Evolutionary conservation across 805 yeast genomes (phyloP), one percentile per base, ranked within the genome.

Genomic region (Naumovozyma castellii): DNA sequence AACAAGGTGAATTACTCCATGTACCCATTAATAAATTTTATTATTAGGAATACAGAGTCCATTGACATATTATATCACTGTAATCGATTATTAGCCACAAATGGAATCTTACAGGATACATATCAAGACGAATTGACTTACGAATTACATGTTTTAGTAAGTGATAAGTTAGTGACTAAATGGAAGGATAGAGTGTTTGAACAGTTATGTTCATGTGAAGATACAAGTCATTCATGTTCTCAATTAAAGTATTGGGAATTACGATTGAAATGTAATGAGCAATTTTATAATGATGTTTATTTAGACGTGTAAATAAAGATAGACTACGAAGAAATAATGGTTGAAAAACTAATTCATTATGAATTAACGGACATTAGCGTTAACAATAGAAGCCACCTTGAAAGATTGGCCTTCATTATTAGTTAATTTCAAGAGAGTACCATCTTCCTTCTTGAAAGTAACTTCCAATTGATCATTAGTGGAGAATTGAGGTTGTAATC

Each of bases 401-500:
- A 88, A 84, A 25, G 72, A 60, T 57, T 83, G 83, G 45, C 96
- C 96, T 50, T 71, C 76, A 58, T 73, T 78, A 65, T 84, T 87
- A 40, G 86, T 84, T 61, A 90, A 75, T 61, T 73, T 80, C 46
- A 71, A 68, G 49, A 94, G 94, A 56, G 80, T 86, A 51, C 71
- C 69, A 38, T 56, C 61, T 20, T 71, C 76, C 52, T 71, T 80
- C 56, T 81, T 81, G 72, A 76, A 90, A 45, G 84, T 73, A 33
- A 90, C 95, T 57, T 84, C 84, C 43, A 79, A 72, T 36, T 69
- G 67, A 32, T 77, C 92, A 49, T 71, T 77, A 22, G 97, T 90
- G 42, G 90, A 69, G 72, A 92, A 88, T 44, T 73, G 71, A 38
- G 97, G 97, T 72, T 92, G 98, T 48, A 84, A 71, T 39, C 88